These are phyloP conservation scores for Cladobotryum protrusum DNA, from an alignment of 2,329 filamentous ascomycete species.

Conservation along the genomic window DNA sequence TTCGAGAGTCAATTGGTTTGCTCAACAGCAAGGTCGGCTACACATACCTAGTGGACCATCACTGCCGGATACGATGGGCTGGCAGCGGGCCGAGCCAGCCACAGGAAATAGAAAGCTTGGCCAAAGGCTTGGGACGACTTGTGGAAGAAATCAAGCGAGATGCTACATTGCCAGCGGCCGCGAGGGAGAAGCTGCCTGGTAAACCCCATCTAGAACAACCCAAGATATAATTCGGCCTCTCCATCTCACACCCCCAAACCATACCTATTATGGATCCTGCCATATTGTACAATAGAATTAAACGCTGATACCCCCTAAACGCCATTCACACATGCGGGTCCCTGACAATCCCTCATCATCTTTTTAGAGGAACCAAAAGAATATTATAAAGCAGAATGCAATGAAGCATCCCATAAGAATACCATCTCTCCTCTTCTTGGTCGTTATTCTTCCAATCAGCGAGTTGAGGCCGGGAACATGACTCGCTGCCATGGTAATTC, in stretches of 20 bases:
- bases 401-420: slow-evolving; percentile 90
- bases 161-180: slow-evolving; percentile 25
- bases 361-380: slow-evolving; percentile 68
- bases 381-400: slow-evolving; percentile 80
- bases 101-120: slow-evolving; percentile 61
- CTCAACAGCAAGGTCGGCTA: slow-evolving; percentile 92
- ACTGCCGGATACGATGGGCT: slow-evolving; percentile 91
- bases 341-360: no score
- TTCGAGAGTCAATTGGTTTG: slow-evolving; percentile 59
- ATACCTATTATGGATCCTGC: slow-evolving; percentile 17
- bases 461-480: slow-evolving; percentile 91
- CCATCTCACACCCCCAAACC: slow-evolving; percentile 2
- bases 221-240: slow-evolving; percentile 20
- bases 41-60: slow-evolving; percentile 79
- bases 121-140: slow-evolving; percentile 57
- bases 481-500: slow-evolving; percentile 83
- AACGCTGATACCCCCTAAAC: slow-evolving; percentile 33
- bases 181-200: slow-evolving; percentile 27
- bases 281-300: slow-evolving; percentile 29
- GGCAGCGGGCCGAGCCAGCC: slow-evolving; percentile 66
- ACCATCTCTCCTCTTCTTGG: slow-evolving; percentile 90
- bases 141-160: slow-evolving; percentile 49
- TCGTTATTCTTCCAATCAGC: slow-evolving; percentile 85
- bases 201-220: slow-evolving; percentile 24
- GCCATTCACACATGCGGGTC: no score